These are phyloP conservation scores for Cladosporium sp. DNA, from an alignment of 2,329 filamentous ascomycete species.

Conservation along the genomic window DNA sequence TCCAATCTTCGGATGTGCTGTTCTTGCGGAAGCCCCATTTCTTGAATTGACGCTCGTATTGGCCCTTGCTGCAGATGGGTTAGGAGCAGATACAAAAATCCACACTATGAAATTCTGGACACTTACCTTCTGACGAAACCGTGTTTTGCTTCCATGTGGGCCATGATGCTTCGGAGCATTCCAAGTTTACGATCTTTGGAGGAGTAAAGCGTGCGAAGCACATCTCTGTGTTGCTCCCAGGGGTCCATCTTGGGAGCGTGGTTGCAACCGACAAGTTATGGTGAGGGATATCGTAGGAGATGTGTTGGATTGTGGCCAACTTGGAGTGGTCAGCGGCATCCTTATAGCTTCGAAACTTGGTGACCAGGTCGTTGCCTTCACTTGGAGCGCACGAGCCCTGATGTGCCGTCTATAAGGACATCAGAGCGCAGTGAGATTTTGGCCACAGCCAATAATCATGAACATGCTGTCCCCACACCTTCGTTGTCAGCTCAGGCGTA, in stretches of 20 bases:
- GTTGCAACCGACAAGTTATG: not conserved
- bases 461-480: not conserved
- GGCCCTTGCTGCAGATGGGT: not conserved
- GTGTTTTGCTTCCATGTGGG: not conserved
- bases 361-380: not conserved
- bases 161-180: slow-evolving; percentile 2
- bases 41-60: slow-evolving; percentile 11
- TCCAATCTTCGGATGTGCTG: not conserved
- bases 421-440: not conserved
- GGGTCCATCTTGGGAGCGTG: not conserved
- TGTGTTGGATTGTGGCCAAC: not conserved
- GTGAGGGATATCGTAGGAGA: not conserved
- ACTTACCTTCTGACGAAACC: not conserved
- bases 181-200: not conserved
- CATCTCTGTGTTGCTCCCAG: slow-evolving; percentile 10
- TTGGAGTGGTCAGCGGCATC: not conserved
- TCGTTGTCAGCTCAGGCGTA: not conserved
- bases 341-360: not conserved
- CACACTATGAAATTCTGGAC: not conserved
- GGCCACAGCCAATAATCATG: not conserved
- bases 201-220: not conserved
- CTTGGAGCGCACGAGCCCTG: not conserved
- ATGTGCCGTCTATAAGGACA: not conserved
- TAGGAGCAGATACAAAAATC: not conserved
- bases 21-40: slow-evolving; percentile 8